Evolutionary conservation across 2,329 filamentous ascomycete species (phyloP).

Genomic region (Mycosphaerelloides madeirae): DNA sequence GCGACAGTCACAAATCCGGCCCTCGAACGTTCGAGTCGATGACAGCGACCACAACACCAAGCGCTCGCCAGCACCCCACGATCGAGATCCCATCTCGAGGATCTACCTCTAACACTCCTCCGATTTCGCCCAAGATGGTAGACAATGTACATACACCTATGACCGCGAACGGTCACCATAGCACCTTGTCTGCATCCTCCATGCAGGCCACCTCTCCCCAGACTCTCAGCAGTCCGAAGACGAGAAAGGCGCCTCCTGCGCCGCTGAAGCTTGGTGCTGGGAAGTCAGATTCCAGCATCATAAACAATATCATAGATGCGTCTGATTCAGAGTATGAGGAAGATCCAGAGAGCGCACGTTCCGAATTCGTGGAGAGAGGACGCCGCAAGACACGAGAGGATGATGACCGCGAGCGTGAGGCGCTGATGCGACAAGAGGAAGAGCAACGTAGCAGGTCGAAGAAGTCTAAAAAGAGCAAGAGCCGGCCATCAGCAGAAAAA

Average conservation of each 20-base stretch:
- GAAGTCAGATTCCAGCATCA: constrained; percentile 11
- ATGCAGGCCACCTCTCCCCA: constrained; percentile 15
- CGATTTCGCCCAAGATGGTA: constrained; percentile 19
- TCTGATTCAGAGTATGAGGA: constrained; percentile 83
- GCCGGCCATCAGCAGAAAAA: constrained; percentile 29
- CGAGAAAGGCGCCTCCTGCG: constrained; percentile 77
- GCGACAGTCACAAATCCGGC: constrained; percentile 13
- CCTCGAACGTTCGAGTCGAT: constrained; percentile 15
- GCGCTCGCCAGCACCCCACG: background rate
- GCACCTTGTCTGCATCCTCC: constrained; percentile 11
- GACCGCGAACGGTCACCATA: constrained; percentile 7
- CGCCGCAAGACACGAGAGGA: constrained; percentile 81
- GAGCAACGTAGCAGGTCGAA: constrained; percentile 69
- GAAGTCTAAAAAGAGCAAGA: constrained; percentile 60
- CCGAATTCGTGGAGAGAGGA: constrained; percentile 50
- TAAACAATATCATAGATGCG: constrained; percentile 49
- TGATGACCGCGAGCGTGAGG: constrained; percentile 73
- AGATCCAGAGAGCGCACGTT: constrained; percentile 48
- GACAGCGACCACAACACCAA: constrained; percentile 6
- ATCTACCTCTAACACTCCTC: constrained; percentile 21
- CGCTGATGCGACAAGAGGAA: constrained; percentile 55
- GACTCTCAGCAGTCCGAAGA: constrained; percentile 22
- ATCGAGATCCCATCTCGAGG: constrained; percentile 8
- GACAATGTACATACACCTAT: constrained; percentile 12
- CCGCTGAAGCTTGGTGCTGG: constrained; percentile 62